phyloP scores from a whole-genome alignment of 23 red algal species.

The Gracilariopsis chorda region DNA sequence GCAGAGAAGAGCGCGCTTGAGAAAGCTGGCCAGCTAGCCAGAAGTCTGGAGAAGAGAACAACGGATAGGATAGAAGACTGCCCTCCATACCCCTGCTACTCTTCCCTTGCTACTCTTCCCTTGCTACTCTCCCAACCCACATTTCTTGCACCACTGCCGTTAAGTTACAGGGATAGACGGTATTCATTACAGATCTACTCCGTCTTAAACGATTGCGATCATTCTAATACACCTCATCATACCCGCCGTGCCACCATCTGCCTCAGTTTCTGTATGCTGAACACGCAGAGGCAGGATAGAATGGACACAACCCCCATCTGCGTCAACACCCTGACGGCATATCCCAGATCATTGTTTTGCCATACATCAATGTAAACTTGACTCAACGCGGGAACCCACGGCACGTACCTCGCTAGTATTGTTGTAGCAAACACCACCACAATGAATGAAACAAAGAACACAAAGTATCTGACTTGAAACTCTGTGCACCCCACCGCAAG shows the following conservation, averaged over 20 bases:
- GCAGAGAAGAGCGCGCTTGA: no score
- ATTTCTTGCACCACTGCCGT: no score
- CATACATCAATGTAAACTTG: slow-evolving; percentile 1
- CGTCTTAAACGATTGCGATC: no score
- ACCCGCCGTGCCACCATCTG: background rate
- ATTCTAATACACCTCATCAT: background rate
- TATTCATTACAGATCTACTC: no score
- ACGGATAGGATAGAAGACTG: no score
- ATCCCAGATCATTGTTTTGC: background rate
- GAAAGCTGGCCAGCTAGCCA: no score
- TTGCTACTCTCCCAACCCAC: no score
- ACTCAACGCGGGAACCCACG: background rate
- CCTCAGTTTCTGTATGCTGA: background rate
- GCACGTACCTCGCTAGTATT: background rate
- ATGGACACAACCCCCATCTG: background rate
- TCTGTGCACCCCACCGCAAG: background rate
- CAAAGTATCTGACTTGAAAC: background rate
- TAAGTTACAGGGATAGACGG: no score
- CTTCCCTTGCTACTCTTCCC: no score
- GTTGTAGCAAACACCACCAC: background rate
- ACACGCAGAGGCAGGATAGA: background rate
- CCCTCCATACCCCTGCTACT: no score
- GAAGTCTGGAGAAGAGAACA: no score
- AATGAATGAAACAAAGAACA: background rate
- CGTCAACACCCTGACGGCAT: background rate